Evolutionary conservation across 371 early-diverging fungal genomes (phyloP).

Genomic region (Batkoa obscura): DNA sequence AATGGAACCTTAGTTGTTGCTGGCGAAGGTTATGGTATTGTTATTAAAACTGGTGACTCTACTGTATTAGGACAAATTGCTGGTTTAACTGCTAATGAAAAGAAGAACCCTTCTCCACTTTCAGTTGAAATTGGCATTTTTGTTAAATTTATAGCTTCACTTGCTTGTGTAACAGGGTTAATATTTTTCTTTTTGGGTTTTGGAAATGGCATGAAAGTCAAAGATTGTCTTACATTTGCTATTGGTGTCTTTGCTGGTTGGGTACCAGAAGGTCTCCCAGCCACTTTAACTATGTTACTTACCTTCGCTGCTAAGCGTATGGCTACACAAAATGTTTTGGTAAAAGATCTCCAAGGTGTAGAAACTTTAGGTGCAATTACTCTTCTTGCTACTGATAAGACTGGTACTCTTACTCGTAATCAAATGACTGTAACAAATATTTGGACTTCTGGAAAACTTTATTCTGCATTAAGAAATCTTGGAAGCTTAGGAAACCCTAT

Average conservation of each 20-base stretch:
- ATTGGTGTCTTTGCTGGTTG: constrained; percentile 49
- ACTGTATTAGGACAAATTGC: constrained; percentile 58
- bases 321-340: constrained; percentile 67
- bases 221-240: constrained; percentile 34
- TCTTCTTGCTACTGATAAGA: constrained; percentile 88
- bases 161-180: constrained; percentile 27
- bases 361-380: constrained; percentile 96
- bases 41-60: constrained; percentile 32
- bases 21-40: constrained; percentile 37
- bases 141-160: constrained; percentile 34
- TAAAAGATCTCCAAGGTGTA: constrained; percentile 84
- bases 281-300: constrained; percentile 72
- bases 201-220: constrained; percentile 19
- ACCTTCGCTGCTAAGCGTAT: constrained; percentile 88
- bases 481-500: constrained; percentile 18
- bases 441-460: constrained; percentile 34
- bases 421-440: constrained; percentile 54
- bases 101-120: constrained; percentile 25
- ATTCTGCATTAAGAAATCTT: constrained; percentile 33
- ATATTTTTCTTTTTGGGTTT: constrained; percentile 28
- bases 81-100: constrained; percentile 21
- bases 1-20: constrained; percentile 36
- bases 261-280: constrained; percentile 48
- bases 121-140: constrained; percentile 48
- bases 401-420: constrained; percentile 84